These are phyloP conservation scores for Fusarium anguioides DNA, from an alignment of 2,329 filamentous ascomycete species.

Conservation along the genomic window DNA sequence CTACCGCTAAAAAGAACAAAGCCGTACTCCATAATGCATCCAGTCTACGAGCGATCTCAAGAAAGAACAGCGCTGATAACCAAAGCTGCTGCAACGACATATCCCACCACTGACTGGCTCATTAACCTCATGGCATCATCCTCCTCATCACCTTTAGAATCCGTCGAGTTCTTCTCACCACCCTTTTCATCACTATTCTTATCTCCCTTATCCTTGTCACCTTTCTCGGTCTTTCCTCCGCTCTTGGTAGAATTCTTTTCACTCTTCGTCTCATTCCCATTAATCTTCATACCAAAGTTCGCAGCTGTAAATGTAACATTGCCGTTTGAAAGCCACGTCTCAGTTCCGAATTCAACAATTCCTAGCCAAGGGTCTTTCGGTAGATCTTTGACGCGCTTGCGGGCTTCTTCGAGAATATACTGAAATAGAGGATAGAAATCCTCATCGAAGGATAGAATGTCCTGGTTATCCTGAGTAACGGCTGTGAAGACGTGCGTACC, in stretches of 20 bases:
- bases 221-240: background rate
- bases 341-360: conserved; percentile 40
- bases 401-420: conserved; percentile 39
- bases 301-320: conserved; percentile 44
- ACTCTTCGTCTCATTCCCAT: background rate
- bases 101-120: conserved; percentile 13
- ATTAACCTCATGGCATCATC: conserved; percentile 11
- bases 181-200: background rate
- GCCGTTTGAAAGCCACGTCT: conserved; percentile 41
- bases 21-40: background rate
- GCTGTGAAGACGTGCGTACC: conserved; percentile 43
- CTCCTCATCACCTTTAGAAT: conserved; percentile 25
- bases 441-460: conserved; percentile 36
- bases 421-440: conserved; percentile 44
- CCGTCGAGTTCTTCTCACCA: background rate
- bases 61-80: background rate
- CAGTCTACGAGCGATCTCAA: background rate
- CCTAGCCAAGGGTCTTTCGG: conserved; percentile 40
- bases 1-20: background rate
- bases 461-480: conserved; percentile 27
- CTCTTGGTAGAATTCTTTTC: background rate
- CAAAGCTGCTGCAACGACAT: conserved; percentile 19
- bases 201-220: background rate
- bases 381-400: conserved; percentile 27
- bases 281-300: conserved; percentile 39